Base-by-base conservation (phyloP, 1,139 yeast genomes). In the Geotrichum carabidarum region DNA sequence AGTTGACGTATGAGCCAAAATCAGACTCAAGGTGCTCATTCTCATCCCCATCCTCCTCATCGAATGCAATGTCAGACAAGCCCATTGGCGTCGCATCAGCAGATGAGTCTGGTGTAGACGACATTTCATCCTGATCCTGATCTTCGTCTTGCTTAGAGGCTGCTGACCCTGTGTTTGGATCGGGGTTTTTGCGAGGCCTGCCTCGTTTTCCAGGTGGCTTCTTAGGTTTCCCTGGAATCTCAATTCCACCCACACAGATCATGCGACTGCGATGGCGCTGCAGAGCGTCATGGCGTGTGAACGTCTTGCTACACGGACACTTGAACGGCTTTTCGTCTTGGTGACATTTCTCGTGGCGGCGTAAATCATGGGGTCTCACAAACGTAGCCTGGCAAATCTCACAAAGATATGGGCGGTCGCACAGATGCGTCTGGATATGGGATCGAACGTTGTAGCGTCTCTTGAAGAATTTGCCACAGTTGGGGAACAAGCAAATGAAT, bases 401-500 rank as follows among this genome's bases (percentile, higher is more conserved):
- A 68, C 93, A 86, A 2, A 69, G 58, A 65, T 86, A 83, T 4
- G 99, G 99, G 55, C 98, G 76, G 69, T 94, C 99, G 68, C 94
- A 84, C 53, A 94, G 74, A 75, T 94, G 99, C 0, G 99, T 94
- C 68, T 94, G 99, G 56, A 94, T 91, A 68, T 94, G 99, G 0
- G 97, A 89, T 58, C 98, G 78, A n/a, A 89, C 90, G 67, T 94
- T 94, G 71, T 94, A 94, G 50, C 96, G 77, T 65, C 99, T 78
- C 8, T 91, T 83, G 71, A 94, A 93, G 56, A 79, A 75, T 70
- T 94, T 90, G 15, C 88, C 86, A 71, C 99, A 94, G 54, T 80
- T 78, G 30, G 86, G 81, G 69, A 78, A 93, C 57, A 80, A 77
- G 70, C 99, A 94, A 41, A 83, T 78, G 71, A 80, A 94, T 35